Conservation (phyloP, 2,329 filamentous ascomycete genomes). For the Macrophomina tecta region DNA sequence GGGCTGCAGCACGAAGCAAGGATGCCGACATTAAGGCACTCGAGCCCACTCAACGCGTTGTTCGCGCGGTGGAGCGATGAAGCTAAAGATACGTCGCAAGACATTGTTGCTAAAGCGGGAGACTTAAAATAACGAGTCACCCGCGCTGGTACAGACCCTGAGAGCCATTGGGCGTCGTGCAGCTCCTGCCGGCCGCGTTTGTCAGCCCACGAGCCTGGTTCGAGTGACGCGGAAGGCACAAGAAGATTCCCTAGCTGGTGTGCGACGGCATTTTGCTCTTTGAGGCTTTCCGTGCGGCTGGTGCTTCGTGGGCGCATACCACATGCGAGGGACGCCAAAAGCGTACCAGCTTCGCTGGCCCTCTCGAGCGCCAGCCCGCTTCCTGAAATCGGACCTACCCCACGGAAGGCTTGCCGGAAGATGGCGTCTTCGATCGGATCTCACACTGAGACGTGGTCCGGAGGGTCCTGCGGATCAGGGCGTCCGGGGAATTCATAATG, state of each 20-base stretch:
- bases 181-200: constrained; percentile 25
- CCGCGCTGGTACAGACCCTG: constrained; percentile 24
- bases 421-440: constrained; percentile 21
- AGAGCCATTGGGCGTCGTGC: constrained; percentile 28
- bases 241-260: constrained; percentile 27
- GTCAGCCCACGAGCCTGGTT: constrained; percentile 28
- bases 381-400: neutral
- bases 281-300: constrained; percentile 27
- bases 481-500: constrained; percentile 20
- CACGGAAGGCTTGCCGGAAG: neutral
- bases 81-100: constrained; percentile 19
- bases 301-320: constrained; percentile 29
- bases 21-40: constrained; percentile 18
- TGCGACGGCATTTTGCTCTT: constrained; percentile 29
- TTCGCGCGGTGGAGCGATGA: neutral
- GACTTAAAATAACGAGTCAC: constrained; percentile 24
- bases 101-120: constrained; percentile 26
- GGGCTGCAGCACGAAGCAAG: constrained; percentile 27
- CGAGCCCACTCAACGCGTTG: neutral
- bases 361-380: constrained; percentile 18
- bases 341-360: constrained; percentile 22
- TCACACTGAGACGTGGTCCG: constrained; percentile 20
- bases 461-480: constrained; percentile 10
- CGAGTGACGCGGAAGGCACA: constrained; percentile 27
- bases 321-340: constrained; percentile 29